A percentile compares a stretch with the other conserved stretches of the same genome.
Evolutionary conservation across 1,139 yeast genomes (phyloP).

Genomic region (Suhomyces bribrorum): DNA sequence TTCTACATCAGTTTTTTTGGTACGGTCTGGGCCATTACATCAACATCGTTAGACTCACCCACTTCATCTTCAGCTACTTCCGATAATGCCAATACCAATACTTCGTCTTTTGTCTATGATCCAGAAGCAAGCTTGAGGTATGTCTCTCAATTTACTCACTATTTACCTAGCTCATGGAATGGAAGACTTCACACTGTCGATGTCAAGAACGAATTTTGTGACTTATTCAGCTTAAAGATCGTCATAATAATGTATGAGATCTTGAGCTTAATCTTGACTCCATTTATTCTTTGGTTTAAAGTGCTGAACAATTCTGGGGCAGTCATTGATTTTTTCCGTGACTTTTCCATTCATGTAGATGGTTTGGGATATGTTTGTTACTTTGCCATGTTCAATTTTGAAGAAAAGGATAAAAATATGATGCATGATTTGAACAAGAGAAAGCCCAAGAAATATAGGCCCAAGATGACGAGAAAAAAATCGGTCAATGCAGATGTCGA

Average conservation of each 20-base stretch:
- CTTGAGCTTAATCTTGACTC: slow-evolving; percentile 78
- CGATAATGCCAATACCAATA: slow-evolving; percentile 25
- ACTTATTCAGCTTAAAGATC: slow-evolving; percentile 71
- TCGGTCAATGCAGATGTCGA: slow-evolving; percentile 16
- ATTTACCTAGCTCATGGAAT: slow-evolving; percentile 84
- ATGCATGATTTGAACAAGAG: slow-evolving; percentile 36
- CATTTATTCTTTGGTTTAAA: slow-evolving; percentile 83
- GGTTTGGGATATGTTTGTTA: slow-evolving; percentile 94
- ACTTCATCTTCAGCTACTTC: slow-evolving; percentile 9
- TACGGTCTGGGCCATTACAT: slow-evolving; percentile 71
- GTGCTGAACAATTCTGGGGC: slow-evolving; percentile 70
- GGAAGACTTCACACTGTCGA: slow-evolving; percentile 79
- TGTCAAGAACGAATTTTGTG: slow-evolving; percentile 81
- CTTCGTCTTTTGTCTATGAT: slow-evolving; percentile 60
- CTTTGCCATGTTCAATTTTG: slow-evolving; percentile 87
- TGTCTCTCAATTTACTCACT: slow-evolving; percentile 87
- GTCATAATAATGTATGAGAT: slow-evolving; percentile 76
- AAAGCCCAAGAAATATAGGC: slow-evolving; percentile 20
- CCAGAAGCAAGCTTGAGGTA: slow-evolving; percentile 82
- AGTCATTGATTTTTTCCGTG: slow-evolving; percentile 87
- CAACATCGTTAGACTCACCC: slow-evolving; percentile 28
- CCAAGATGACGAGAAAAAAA: slow-evolving; percentile 9
- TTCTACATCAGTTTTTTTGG: slow-evolving; percentile 90
- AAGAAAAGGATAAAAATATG: slow-evolving; percentile 57
- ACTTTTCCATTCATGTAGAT: slow-evolving; percentile 85